Conservation (phyloP, 2,329 filamentous ascomycete genomes). For the Diaporthe helianthi region DNA sequence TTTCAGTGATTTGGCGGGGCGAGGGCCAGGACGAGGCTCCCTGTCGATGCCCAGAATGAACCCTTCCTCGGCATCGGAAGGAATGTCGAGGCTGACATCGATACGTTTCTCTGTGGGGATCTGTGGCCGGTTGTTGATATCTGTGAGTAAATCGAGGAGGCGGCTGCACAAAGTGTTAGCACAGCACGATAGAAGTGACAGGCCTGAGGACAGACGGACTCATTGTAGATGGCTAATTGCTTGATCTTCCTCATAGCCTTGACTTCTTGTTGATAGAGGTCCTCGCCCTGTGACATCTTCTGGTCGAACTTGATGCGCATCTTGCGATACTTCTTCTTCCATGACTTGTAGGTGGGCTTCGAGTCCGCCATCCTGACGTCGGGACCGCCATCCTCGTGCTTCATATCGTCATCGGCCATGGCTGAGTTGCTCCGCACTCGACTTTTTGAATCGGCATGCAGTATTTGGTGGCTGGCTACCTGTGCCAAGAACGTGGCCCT, state of each 20-base stretch:
- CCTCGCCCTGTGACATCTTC: conserved; percentile 81
- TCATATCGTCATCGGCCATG: conserved; percentile 42
- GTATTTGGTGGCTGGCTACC: conserved; percentile 7
- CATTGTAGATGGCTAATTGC: conserved; percentile 87
- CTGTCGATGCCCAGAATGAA: conserved; percentile 83
- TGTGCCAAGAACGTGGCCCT: conserved; percentile 24
- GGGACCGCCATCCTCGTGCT: conserved; percentile 50
- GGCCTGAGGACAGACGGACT: conserved; percentile 63
- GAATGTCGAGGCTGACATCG: conserved; percentile 65
- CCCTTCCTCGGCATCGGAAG: conserved; percentile 57
- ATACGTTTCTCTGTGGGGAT: conserved; percentile 78
- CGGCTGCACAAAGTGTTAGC: conserved; percentile 63
- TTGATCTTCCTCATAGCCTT: conserved; percentile 82
- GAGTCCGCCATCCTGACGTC: conserved; percentile 48
- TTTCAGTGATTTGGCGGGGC: conserved; percentile 56
- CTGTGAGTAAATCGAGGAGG: conserved; percentile 84
- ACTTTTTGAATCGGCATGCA: conserved; percentile 3
- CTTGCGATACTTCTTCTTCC: conserved; percentile 95
- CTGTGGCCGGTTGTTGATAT: conserved; percentile 85
- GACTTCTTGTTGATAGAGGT: conserved; percentile 81
- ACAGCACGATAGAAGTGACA: conserved; percentile 14
- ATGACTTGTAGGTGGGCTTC: conserved; percentile 68
- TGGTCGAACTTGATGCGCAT: conserved; percentile 82
- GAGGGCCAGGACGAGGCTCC: conserved; percentile 55
- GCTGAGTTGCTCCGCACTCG: conserved; percentile 16